Percentiles rank a stretch among this genome's conserved stretches.
phyloP scores from a whole-genome alignment of 805 yeast genomes.

The Saccharomyces kudriavzevii region DNA sequence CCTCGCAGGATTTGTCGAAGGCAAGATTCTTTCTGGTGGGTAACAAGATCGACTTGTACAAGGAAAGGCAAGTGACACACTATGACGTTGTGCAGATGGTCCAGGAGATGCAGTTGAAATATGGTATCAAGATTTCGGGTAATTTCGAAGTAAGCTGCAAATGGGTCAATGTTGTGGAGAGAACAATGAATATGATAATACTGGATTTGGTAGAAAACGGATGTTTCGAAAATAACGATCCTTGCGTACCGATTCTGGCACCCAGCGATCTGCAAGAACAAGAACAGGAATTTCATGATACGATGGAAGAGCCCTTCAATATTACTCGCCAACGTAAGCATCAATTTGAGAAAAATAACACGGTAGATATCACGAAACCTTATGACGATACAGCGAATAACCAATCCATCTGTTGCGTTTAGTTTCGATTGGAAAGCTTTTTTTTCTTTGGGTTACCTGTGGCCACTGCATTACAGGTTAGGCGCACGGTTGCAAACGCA shows the following conservation, averaged over 20 bases:
- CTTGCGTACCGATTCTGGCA: background rate
- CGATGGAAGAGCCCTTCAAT: background rate
- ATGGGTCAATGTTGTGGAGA: slow-evolving; percentile 33
- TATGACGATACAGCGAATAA: slow-evolving; percentile 14
- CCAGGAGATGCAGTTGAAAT: slow-evolving; percentile 25
- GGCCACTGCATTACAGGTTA: too few relatives aligned
- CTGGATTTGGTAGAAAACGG: slow-evolving; percentile 36
- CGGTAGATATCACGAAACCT: slow-evolving; percentile 21
- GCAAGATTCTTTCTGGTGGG: slow-evolving; percentile 39
- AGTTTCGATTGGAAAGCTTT: too few relatives aligned
- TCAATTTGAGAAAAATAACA: background rate
- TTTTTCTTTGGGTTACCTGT: too few relatives aligned
- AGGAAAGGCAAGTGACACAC: slow-evolving; percentile 33
- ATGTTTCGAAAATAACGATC: slow-evolving; percentile 30
- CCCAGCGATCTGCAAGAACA: background rate
- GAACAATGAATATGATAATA: slow-evolving; percentile 33
- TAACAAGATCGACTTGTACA: slow-evolving; percentile 35
- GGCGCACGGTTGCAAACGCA: too few relatives aligned
- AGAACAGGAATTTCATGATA: background rate
- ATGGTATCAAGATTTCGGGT: slow-evolving; percentile 32
- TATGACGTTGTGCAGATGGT: slow-evolving; percentile 33
- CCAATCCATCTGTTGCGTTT: background rate
- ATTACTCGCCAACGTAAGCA: background rate
- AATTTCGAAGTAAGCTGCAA: slow-evolving; percentile 43
- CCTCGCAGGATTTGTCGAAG: slow-evolving; percentile 20